A percentile compares a stretch with the other conserved stretches of the same genome.
phyloP scores from a whole-genome alignment of 179 eudicot species.

The Heliamphora pulchella region DNA sequence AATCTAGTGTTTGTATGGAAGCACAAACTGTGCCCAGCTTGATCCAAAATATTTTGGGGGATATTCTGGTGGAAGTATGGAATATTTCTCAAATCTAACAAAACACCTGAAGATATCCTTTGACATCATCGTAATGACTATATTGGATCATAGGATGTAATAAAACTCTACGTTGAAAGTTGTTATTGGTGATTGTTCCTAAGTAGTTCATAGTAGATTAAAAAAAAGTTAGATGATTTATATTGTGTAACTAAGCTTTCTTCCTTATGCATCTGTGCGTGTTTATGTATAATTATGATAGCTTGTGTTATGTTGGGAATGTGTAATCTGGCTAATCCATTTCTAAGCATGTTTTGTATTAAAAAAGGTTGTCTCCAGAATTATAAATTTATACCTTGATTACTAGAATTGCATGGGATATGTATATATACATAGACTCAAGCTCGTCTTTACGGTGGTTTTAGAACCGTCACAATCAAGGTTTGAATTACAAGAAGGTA shows the following conservation, averaged over 20 bases:
- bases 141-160: too few relatives aligned
- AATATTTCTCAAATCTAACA: background rate
- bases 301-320: background rate
- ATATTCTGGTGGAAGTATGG: background rate
- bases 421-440: background rate
- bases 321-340: background rate
- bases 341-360: background rate
- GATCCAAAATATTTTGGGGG: background rate
- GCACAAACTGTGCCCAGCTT: background rate
- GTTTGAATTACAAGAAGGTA: background rate
- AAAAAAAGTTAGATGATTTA: background rate
- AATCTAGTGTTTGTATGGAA: background rate
- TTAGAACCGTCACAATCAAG: background rate
- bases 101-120: background rate
- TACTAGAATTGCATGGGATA: background rate
- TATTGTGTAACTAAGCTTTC: background rate
- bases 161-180: background rate
- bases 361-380: background rate
- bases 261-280: background rate
- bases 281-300: background rate
- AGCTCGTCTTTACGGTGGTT: background rate
- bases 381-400: background rate
- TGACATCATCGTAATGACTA: background rate
- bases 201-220: background rate
- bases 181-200: background rate